Conservation (phyloP, 768 basidiomycete genomes). For the Auriscalpium microsporum region DNA sequence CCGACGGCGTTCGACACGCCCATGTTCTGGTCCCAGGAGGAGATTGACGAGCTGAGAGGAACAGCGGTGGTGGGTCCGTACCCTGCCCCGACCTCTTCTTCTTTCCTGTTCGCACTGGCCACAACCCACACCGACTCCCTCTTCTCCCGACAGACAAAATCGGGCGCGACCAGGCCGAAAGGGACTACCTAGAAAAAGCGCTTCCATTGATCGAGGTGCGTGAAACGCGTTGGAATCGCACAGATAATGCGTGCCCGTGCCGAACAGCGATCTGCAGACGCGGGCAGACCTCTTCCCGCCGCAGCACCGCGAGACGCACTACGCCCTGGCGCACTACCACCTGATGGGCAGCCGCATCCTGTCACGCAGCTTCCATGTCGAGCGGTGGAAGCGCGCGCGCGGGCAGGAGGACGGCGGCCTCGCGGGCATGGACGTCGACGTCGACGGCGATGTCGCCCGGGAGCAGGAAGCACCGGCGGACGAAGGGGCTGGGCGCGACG, state of each 20-base stretch:
- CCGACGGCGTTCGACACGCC: slow-evolving; percentile 76
- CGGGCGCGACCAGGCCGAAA: slow-evolving; percentile 75
- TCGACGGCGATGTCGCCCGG: slow-evolving; percentile 24
- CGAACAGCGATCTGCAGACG: slow-evolving; percentile 31
- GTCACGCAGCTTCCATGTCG: slow-evolving; percentile 86
- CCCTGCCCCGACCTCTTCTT: background rate
- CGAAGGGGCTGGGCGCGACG: slow-evolving; percentile 24
- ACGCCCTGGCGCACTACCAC: slow-evolving; percentile 72
- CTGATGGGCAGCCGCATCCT: slow-evolving; percentile 87
- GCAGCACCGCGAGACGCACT: slow-evolving; percentile 34
- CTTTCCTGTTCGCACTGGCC: no score
- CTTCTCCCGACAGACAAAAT: slow-evolving; percentile 55
- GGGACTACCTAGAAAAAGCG: slow-evolving; percentile 57
- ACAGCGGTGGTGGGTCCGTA: slow-evolving; percentile 83
- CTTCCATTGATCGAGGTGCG: slow-evolving; percentile 64
- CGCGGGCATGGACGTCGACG: slow-evolving; percentile 28
- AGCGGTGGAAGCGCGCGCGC: slow-evolving; percentile 36
- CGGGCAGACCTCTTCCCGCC: slow-evolving; percentile 63
- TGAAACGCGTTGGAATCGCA: background rate
- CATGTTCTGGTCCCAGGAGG: slow-evolving; percentile 85
- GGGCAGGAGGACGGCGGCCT: slow-evolving; percentile 18
- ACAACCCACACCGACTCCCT: no score
- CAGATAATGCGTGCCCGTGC: no score
- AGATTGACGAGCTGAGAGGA: slow-evolving; percentile 67
- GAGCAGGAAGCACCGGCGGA: slow-evolving; percentile 3